Evolutionary conservation across 257 asterid species (phyloP).

Genomic region (Solanum pennellii): DNA sequence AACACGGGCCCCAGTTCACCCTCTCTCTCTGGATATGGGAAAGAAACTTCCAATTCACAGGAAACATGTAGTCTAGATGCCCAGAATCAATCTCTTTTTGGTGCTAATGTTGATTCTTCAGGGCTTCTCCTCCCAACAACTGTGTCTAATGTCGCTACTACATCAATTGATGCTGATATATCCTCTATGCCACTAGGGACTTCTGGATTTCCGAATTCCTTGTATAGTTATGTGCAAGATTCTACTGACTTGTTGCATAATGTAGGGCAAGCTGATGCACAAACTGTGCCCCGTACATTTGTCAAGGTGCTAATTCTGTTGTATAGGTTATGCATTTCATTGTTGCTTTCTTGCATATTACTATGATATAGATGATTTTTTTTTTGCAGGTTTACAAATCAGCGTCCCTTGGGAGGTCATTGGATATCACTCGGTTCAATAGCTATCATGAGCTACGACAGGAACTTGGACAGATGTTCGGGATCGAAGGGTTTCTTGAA

Average conservation of each 20-base stretch:
- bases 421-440: conserved; percentile 84
- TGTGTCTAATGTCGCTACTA: conserved; percentile 34
- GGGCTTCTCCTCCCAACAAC: conserved; percentile 71
- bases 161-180: conserved; percentile 53
- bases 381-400: conserved; percentile 60
- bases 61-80: conserved; percentile 46
- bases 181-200: conserved; percentile 50
- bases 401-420: conserved; percentile 85
- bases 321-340: background rate
- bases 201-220: conserved; percentile 57
- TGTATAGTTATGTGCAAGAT: conserved; percentile 57
- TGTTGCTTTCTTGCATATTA: background rate
- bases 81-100: conserved; percentile 55
- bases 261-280: conserved; percentile 52
- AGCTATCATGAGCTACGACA: conserved; percentile 90
- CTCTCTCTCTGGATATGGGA: conserved; percentile 40
- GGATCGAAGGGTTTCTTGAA: conserved; percentile 92
- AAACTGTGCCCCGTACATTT: conserved; percentile 35
- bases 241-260: conserved; percentile 60
- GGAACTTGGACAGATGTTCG: conserved; percentile 87
- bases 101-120: conserved; percentile 52
- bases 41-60: conserved; percentile 54
- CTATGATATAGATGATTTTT: background rate
- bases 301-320: conserved; percentile 53
- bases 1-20: conserved; percentile 32